Conservation (phyloP, 2,329 filamentous ascomycete species). For the Lachnellula arida region DNA sequence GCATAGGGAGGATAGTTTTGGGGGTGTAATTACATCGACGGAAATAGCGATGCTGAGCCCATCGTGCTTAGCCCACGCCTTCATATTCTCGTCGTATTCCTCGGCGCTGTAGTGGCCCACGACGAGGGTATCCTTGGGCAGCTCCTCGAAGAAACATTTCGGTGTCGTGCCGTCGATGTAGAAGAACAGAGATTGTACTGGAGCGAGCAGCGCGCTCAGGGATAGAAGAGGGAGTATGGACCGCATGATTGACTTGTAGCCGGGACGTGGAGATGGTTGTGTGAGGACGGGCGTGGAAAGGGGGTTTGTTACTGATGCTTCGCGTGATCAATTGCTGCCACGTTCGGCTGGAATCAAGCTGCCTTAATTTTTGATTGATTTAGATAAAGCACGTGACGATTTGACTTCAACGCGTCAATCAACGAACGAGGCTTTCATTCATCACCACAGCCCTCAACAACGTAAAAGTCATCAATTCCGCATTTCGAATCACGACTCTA, state of each 20-base stretch:
- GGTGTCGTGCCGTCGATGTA: conserved; percentile 81
- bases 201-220: conserved; percentile 52
- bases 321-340: conserved; percentile 5
- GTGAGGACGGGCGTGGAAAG: conserved; percentile 3
- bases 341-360: neutral
- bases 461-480: neutral
- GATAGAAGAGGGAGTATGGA: conserved; percentile 61
- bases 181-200: conserved; percentile 86
- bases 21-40: conserved; percentile 58
- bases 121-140: conserved; percentile 94
- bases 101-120: conserved; percentile 88
- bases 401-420: neutral
- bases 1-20: conserved; percentile 1
- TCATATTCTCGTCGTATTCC: conserved; percentile 69
- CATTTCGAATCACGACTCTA: neutral
- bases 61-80: conserved; percentile 66
- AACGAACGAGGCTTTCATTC: neutral
- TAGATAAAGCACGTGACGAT: neutral
- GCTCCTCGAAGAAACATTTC: conserved; percentile 98
- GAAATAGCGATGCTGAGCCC: conserved; percentile 83
- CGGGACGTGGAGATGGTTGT: conserved; percentile 1
- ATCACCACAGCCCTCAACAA: neutral
- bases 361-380: too few species aligned
- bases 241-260: conserved; percentile 43
- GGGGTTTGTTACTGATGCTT: conserved; percentile 1